These are phyloP conservation scores for Malassezia furfur DNA, from an alignment of 1,284 basidiomycete genomes.

Conservation along the genomic window DNA sequence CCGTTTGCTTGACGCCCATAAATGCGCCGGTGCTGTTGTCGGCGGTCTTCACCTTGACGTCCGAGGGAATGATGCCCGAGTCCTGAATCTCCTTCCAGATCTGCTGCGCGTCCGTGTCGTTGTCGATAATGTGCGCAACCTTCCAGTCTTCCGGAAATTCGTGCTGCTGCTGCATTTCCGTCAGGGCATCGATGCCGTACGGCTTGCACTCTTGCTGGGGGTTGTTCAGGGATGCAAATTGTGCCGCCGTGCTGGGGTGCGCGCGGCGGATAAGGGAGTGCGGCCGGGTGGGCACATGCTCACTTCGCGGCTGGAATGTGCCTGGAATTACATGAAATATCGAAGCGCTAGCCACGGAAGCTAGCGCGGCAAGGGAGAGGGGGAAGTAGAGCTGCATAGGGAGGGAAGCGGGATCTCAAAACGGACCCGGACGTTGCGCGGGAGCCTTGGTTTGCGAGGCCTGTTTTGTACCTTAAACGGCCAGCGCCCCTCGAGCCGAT, in stretches of 20 bases:
- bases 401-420: too few relatives aligned
- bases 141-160: conserved; percentile 43
- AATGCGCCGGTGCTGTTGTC: background rate
- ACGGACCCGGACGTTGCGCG: too few relatives aligned
- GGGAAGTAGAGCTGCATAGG: too few relatives aligned
- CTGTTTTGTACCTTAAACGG: too few relatives aligned
- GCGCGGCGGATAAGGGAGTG: background rate
- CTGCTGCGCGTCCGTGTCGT: conserved; percentile 48
- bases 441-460: too few relatives aligned
- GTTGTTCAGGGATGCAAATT: conserved; percentile 19
- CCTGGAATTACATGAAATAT: too few relatives aligned
- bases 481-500: too few relatives aligned
- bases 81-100: conserved; percentile 41
- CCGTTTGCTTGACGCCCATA: background rate
- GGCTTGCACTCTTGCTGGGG: conserved; percentile 26
- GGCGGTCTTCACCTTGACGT: conserved; percentile 21
- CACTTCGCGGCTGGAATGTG: background rate
- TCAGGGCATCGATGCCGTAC: conserved; percentile 28
- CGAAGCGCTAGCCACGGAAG: too few relatives aligned
- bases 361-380: too few relatives aligned
- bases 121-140: conserved; percentile 46
- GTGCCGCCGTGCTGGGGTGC: conserved; percentile 14
- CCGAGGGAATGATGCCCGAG: conserved; percentile 44
- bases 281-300: too few relatives aligned
- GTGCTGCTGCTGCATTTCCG: conserved; percentile 18